A percentile compares a stretch with the other conserved stretches of the same genome.
Evolutionary conservation across 2,329 filamentous ascomycete genomes (phyloP).

Genomic region (Sordariomycetes sp.): DNA sequence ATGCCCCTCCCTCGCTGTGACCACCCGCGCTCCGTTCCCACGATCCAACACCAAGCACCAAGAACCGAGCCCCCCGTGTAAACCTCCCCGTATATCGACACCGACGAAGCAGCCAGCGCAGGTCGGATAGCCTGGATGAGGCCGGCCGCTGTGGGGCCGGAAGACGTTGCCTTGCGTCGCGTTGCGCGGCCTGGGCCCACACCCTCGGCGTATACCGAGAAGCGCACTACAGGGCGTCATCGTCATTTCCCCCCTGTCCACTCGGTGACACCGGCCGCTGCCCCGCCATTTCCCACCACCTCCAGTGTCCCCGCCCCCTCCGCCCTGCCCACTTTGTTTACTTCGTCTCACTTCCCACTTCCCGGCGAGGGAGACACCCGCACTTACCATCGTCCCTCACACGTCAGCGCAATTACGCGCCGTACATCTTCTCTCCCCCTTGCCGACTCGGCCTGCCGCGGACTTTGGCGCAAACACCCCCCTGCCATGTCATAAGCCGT

Average conservation of each 20-base stretch:
- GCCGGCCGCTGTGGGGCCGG: neutral
- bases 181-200: neutral
- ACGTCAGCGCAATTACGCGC: neutral
- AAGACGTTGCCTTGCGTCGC: neutral
- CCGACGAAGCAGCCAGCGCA: neutral
- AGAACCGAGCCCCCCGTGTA: neutral
- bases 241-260: neutral
- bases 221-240: neutral
- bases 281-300: neutral
- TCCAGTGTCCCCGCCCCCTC: neutral
- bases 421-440: neutral
- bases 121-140: neutral
- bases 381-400: neutral
- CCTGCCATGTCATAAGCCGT: constrained; percentile 1
- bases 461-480: neutral
- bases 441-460: neutral
- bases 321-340: neutral
- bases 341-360: neutral
- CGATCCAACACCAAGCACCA: neutral
- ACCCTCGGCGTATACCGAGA: neutral
- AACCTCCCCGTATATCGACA: neutral
- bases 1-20: neutral
- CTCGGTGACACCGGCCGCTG: neutral
- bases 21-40: neutral
- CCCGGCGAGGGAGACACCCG: neutral